Evolutionary conservation across 768 basidiomycete species (phyloP), one percentile per base, ranked within the genome.

Genomic region (Lyophyllum atratum): DNA sequence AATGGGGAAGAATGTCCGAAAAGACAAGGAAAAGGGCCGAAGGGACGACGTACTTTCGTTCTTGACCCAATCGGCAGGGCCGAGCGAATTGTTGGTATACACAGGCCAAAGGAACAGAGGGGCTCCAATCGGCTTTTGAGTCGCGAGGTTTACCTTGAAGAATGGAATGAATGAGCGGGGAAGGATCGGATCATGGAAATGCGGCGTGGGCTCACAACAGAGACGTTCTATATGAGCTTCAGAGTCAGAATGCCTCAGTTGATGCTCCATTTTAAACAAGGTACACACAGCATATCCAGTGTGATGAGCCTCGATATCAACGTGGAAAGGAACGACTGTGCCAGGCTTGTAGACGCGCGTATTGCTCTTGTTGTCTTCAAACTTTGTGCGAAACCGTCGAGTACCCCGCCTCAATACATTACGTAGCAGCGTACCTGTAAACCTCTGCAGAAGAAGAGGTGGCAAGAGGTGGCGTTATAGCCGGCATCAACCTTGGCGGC

Each of bases 361-460:
- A 43, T 69, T 71, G 58, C 55, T 60, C 11, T 48, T 60, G 55
- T 74, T 74, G 55, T 74, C 74, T n/a, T 62, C 69, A 25, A 65
- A 62, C 72, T 72, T 21, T 2, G 58, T 21, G 6, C 15, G 29
- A 51, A 15, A 40, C 11, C 8, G 17, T 9, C 34, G 34, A 37
- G 34, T 7, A 37, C 34, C 3, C 34, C 34, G 34, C 17, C 3
- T 9, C 34, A 37, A 37, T 3, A 37, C 34, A 37, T 37, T 37
- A 9, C 11, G 34, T 14, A 37, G 11, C 34, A 15, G 8, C 68
- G 17, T 39, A 70, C 72, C 60, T 72, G 72, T 46, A 63, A 61
- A 12, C 73, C 72, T 52, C 66, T 59, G 52, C 74, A 74, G 62
- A 75, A 71, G 57, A 68, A 74, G 19, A 74, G 65, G 34, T 72